Evolutionary conservation across 495 filamentous ascomycete species (phyloP).

Genomic region (Penicillium desertorum): DNA sequence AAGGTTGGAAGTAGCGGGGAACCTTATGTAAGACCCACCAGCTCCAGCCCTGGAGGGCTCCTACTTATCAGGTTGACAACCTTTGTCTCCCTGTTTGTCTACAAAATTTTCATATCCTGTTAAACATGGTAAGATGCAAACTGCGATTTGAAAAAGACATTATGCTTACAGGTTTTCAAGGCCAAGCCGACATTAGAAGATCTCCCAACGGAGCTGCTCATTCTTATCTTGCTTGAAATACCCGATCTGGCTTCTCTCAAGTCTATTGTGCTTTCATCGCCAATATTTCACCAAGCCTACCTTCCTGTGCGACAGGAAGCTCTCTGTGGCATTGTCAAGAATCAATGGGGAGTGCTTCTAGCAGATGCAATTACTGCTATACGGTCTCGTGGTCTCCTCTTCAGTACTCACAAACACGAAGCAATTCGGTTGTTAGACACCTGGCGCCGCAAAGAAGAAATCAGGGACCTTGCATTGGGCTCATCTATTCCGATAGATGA

Average conservation of each 20-base stretch:
- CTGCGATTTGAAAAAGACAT: not conserved
- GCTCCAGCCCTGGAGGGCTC: too few species aligned
- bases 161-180: slow-evolving; percentile 10
- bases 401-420: slow-evolving; percentile 2
- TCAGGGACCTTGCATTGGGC: not conserved
- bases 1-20: too few species aligned
- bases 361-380: slow-evolving; percentile 22
- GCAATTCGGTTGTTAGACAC: slow-evolving; percentile 21
- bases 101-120: not conserved
- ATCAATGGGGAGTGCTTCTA: slow-evolving; percentile 14
- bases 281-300: slow-evolving; percentile 22
- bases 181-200: slow-evolving; percentile 22
- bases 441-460: slow-evolving; percentile 24
- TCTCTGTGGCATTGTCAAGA: slow-evolving; percentile 15
- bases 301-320: slow-evolving; percentile 15
- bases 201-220: slow-evolving; percentile 25
- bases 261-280: slow-evolving; percentile 25
- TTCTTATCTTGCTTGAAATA: slow-evolving; percentile 21
- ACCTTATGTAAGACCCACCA: too few species aligned
- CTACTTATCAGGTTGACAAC: too few species aligned
- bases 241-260: slow-evolving; percentile 13
- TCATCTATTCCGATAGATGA: not conserved
- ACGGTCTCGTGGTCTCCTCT: slow-evolving; percentile 16
- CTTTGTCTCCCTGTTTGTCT: too few species aligned
- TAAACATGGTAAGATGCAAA: not conserved